These are phyloP conservation scores for Hydrangea macrophylla DNA, from an alignment of 148 eudicot species.

Conservation along the genomic window DNA sequence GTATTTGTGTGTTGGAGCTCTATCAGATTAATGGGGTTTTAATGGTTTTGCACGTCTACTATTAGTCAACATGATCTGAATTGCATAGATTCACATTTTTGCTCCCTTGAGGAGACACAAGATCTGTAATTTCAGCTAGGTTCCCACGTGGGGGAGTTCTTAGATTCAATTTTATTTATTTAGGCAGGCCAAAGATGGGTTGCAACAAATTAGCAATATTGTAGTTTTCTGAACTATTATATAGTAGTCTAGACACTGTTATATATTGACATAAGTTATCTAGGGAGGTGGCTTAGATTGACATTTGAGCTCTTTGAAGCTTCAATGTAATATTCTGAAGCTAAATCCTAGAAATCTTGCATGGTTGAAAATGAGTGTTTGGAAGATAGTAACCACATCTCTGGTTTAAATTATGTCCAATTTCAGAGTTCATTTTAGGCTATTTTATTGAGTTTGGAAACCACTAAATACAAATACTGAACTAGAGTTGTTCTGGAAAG, in stretches of 20 bases:
- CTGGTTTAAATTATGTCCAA: not conserved
- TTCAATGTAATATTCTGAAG: no score
- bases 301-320: no score
- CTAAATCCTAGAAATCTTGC: no score
- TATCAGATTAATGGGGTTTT: no score
- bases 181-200: not conserved
- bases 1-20: no score
- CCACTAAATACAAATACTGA: no score
- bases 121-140: slow-evolving; percentile 32
- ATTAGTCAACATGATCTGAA: slow-evolving; percentile 50
- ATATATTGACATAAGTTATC: not conserved
- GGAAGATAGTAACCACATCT: no score
- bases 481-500: no score
- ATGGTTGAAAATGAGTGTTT: no score
- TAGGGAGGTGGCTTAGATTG: no score
- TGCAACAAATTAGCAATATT: not conserved
- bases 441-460: no score
- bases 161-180: not conserved
- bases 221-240: not conserved
- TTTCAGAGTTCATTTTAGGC: no score
- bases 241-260: slow-evolving; percentile 32
- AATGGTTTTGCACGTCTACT: slow-evolving; percentile 39
- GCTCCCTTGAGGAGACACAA: slow-evolving; percentile 65
- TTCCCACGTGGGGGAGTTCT: not conserved
- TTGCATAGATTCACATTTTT: slow-evolving; percentile 46